Conservation (phyloP, 148 eudicot species). For the Drosera capensis region DNA sequence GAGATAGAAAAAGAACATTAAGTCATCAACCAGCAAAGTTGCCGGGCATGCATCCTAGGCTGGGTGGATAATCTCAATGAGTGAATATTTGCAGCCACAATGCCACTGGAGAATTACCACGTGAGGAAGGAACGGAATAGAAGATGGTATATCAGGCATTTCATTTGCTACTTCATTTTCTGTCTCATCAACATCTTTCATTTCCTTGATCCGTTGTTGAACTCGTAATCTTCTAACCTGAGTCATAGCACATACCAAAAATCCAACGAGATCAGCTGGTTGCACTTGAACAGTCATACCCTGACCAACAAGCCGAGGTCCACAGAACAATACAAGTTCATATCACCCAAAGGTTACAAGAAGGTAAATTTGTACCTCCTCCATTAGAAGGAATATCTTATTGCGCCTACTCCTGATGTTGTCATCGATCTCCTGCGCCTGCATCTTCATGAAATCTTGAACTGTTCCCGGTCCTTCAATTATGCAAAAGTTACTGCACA, state of each 20-base stretch:
- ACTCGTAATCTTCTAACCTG: conserved; percentile 84
- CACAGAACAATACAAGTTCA: too few relatives aligned
- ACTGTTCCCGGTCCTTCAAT: conserved; percentile 97
- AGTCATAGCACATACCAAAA: not conserved
- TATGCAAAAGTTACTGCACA: conserved; percentile 67
- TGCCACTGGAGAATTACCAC: conserved; percentile 49
- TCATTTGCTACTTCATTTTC: conserved; percentile 48
- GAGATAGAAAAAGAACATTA: conserved; percentile 6
- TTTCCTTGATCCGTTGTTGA: conserved; percentile 60
- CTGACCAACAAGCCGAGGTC: too few relatives aligned
- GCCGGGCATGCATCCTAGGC: too few relatives aligned
- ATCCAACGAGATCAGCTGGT: too few relatives aligned
- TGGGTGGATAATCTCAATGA: too few relatives aligned
- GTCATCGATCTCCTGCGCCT: conserved; percentile 61
- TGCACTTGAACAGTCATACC: too few relatives aligned
- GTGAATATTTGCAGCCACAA: too few relatives aligned
- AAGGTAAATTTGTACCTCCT: conserved; percentile 64
- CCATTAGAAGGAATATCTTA: conserved; percentile 96
- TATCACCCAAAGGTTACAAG: too few relatives aligned
- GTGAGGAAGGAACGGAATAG: conserved; percentile 82
- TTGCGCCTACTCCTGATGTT: conserved; percentile 83
- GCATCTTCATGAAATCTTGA: conserved; percentile 80
- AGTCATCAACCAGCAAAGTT: too few relatives aligned
- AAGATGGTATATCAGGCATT: conserved; percentile 86
- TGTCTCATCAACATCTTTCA: conserved; percentile 28